Evolutionary conservation across 495 filamentous ascomycete species (phyloP), one percentile per base, ranked within the genome.

Genomic region (Penicillium desertorum): DNA sequence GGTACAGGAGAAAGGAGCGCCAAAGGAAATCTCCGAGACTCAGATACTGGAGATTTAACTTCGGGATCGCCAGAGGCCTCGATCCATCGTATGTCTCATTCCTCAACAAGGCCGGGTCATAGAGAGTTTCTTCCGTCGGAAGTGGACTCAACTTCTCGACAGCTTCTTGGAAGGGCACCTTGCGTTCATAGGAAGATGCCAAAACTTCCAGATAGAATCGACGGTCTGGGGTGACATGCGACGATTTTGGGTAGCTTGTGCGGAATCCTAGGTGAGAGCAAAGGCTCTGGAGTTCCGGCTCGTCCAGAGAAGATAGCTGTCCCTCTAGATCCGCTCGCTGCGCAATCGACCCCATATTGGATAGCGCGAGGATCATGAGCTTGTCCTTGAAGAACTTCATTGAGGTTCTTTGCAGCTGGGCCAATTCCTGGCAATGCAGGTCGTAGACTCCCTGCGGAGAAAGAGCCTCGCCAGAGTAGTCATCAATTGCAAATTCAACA

Each of bases 21-120:
- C 91, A 98, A 10, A 99, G 81, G 62, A 98, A 98, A 69, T 99
- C 94, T 4, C 94, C 92, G 34, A 96, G 83, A 8, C 91, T 93
- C 25, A 99, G 81, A 68, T 99, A 98, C 63, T 98, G 94, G 41
- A 99, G 79, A 66, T 96, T 98, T 48, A 98, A 74, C 62, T 98
- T 99, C 2, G 94, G 94, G 51, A 99, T 86, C 6, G 94, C 90
- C 46, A 99, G 78, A 10, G 94, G 92, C 25, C 84, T 83, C 36
- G 92, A 91, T 37, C 93, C 94, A 70, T 96, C 86, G 60, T 97
- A 99, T 12, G 81, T 81, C 63, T 96, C 92, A 56, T 93, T 93
- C 45, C 93, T 83, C 57, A 94, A 70, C 30, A 96, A 79, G n/a
- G 86, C 83, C 45, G 82, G 76, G 51, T 98, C 92, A 64, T 96